These are phyloP conservation scores for Pleurotus salmoneostramineus DNA, from an alignment of 768 basidiomycete species.

Conservation along the genomic window DNA sequence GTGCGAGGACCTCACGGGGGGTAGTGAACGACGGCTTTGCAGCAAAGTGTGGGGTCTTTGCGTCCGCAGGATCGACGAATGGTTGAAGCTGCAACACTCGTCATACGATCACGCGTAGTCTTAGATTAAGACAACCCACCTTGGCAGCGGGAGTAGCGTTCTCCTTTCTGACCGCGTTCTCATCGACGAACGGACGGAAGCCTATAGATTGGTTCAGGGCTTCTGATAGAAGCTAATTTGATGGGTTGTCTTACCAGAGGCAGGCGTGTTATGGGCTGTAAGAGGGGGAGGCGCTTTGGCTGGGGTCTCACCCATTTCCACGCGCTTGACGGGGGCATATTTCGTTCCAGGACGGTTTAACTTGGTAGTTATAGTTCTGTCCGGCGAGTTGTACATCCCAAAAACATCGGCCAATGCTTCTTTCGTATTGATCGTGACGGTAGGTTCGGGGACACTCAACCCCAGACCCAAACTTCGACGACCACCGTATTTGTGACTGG, in stretches of 20 bases:
- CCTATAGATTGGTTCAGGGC: conserved; percentile 25
- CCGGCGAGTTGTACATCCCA: conserved; percentile 93
- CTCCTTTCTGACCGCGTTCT: conserved; percentile 44
- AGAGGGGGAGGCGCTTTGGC: conserved; percentile 36
- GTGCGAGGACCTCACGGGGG: conserved; percentile 41
- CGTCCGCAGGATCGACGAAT: conserved; percentile 53
- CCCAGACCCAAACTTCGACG: conserved; percentile 40
- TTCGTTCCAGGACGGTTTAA: conserved; percentile 56
- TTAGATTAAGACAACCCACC: conserved; percentile 14
- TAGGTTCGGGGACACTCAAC: conserved; percentile 57
- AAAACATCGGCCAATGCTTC: conserved; percentile 93
- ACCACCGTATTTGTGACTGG: conserved; percentile 32
- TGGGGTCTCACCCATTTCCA: conserved; percentile 49
- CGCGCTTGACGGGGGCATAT: conserved; percentile 65
- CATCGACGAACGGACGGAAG: conserved; percentile 71
- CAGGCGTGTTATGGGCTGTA: conserved; percentile 33
- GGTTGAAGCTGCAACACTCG: conserved; percentile 52
- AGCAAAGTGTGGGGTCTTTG: conserved; percentile 33
- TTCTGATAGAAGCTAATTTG: conserved; percentile 7
- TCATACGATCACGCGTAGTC: conserved; percentile 11
- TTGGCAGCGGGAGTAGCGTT: conserved; percentile 36
- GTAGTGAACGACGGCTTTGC: conserved; percentile 6
- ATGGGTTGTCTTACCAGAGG: conserved; percentile 20
- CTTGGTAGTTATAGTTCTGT: conserved; percentile 56
- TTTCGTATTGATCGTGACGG: conserved; percentile 95